Conservation (phyloP, 768 basidiomycete species). For the Pisolithus albus region DNA sequence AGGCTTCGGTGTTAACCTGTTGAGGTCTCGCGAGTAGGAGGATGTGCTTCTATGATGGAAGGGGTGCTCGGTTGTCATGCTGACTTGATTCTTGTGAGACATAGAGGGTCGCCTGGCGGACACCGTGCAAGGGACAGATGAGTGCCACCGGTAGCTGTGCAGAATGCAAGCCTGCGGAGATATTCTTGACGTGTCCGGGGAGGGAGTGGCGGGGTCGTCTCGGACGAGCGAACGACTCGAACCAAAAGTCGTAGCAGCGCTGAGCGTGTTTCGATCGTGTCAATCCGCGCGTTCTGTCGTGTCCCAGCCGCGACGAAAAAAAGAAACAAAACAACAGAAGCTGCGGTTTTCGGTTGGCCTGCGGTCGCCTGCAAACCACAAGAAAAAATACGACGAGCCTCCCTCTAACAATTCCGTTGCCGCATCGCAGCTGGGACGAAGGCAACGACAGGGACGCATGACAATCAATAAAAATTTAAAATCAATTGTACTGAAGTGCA, state of each 20-base stretch:
- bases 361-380: constrained; percentile 4
- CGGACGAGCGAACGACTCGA: background rate
- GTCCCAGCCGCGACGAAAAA: constrained; percentile 8
- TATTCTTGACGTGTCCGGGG: background rate
- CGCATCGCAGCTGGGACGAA: background rate
- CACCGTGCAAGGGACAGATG: background rate
- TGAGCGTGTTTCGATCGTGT: background rate
- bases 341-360: background rate
- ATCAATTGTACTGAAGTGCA: no score
- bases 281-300: background rate
- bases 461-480: no score
- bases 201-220: background rate
- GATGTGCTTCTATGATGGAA: constrained; percentile 55
- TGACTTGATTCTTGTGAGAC: constrained; percentile 10
- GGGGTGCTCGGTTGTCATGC: constrained; percentile 25
- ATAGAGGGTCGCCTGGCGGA: constrained; percentile 3
- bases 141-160: background rate
- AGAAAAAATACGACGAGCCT: background rate
- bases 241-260: background rate
- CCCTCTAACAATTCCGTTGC: background rate
- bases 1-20: constrained; percentile 17
- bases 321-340: background rate
- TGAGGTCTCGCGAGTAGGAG: constrained; percentile 47
- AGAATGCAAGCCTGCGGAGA: no score
- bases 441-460: background rate